A percentile compares a stretch with the other conserved stretches of the same genome.
Evolutionary conservation across 2,329 filamentous ascomycete genomes (phyloP).

Genomic region (Penicillium sp.): DNA sequence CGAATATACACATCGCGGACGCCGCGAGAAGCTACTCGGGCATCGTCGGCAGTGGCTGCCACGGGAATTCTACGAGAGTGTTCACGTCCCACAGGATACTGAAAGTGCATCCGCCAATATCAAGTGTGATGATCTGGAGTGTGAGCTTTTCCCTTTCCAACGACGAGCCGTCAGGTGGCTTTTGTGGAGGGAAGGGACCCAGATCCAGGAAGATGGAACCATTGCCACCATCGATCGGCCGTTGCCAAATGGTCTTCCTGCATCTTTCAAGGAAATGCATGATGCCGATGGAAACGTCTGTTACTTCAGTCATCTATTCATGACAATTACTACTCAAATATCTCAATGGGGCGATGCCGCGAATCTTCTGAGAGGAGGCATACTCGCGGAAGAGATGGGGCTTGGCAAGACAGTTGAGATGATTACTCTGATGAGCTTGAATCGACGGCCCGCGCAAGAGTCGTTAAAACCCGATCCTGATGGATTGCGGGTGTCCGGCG

Average conservation of each 20-base stretch:
- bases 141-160: constrained; percentile 57
- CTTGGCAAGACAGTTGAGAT: constrained; percentile 59
- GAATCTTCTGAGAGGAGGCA: constrained; percentile 48
- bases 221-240: constrained; percentile 28
- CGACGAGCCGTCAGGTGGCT: constrained; percentile 55
- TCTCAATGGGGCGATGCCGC: constrained; percentile 41
- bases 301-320: constrained; percentile 51
- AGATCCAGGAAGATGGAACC: constrained; percentile 41
- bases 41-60: constrained; percentile 37
- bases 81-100: constrained; percentile 50
- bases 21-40: constrained; percentile 25
- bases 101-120: constrained; percentile 42
- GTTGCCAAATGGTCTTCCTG: constrained; percentile 35
- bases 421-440: constrained; percentile 53
- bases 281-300: constrained; percentile 48
- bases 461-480: constrained; percentile 28
- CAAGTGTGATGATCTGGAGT: constrained; percentile 43
- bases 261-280: constrained; percentile 46
- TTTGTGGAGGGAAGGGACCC: constrained; percentile 50
- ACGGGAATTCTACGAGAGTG: constrained; percentile 55
- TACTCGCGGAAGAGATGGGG: constrained; percentile 59
- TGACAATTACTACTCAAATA: constrained; percentile 47
- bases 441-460: constrained; percentile 38
- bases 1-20: background rate
- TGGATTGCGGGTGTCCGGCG: constrained; percentile 51